phyloP scores from a whole-genome alignment of 345 rosid species.

The Moricandia arvensis region DNA sequence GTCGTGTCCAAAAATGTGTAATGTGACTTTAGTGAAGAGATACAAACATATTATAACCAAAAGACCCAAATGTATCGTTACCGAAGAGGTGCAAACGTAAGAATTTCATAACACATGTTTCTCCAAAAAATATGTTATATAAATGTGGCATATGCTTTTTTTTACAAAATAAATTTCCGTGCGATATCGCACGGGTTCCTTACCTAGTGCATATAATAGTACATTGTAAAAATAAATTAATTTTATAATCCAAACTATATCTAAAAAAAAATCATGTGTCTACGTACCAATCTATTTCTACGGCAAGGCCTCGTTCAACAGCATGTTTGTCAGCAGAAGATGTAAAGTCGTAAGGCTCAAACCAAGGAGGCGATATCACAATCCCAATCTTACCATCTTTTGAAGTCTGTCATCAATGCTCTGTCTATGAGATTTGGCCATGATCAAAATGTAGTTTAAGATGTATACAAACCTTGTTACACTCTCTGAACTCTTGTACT shows the following conservation, averaged over 20 bases:
- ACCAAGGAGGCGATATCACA: constrained; percentile 24
- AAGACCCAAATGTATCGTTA: no score
- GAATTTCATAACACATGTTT: no score
- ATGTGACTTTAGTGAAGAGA: no score
- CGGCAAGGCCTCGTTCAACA: constrained; percentile 21
- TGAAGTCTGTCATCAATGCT: background rate
- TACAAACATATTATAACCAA: no score
- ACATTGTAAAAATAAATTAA: background rate
- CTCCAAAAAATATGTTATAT: no score
- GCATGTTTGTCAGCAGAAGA: constrained; percentile 26
- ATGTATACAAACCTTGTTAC: constrained; percentile 20
- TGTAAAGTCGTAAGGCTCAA: constrained; percentile 21
- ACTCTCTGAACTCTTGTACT: constrained; percentile 23
- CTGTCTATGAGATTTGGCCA: no score
- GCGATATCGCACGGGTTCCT: no score
- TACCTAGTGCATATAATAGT: background rate
- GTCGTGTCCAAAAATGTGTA: no score
- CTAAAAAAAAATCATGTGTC: background rate
- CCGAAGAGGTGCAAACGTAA: no score
- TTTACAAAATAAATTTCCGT: no score
- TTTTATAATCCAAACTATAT: background rate
- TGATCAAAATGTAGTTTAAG: no score
- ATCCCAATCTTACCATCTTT: constrained; percentile 37
- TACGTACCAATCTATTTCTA: constrained; percentile 21
- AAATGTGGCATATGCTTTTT: no score